phyloP scores from a whole-genome alignment of 2,329 filamentous ascomycete species.

The Pseudocercospora ulei region DNA sequence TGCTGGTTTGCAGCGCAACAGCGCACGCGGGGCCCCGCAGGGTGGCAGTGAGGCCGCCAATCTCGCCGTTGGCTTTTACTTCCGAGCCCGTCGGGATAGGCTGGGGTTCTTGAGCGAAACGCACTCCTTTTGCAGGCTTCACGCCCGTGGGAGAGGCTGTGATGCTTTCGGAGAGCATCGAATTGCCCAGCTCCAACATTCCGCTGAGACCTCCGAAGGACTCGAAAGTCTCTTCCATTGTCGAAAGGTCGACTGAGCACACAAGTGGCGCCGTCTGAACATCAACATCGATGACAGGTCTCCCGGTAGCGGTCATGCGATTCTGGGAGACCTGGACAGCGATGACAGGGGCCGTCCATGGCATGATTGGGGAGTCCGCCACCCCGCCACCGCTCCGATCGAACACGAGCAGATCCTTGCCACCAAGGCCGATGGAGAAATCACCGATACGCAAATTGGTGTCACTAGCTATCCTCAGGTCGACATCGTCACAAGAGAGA shows the following conservation, averaged over 20 bases:
- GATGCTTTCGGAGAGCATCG: slow-evolving; percentile 59
- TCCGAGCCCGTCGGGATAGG: slow-evolving; percentile 22
- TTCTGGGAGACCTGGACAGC: slow-evolving; percentile 20
- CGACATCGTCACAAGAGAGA: slow-evolving; percentile 11
- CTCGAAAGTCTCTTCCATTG: slow-evolving; percentile 73
- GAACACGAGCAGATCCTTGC: slow-evolving; percentile 24
- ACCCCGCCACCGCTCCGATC: slow-evolving; percentile 15
- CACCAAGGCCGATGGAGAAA: slow-evolving; percentile 22
- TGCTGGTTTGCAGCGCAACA: slow-evolving; percentile 63
- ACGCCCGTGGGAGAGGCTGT: slow-evolving; percentile 30
- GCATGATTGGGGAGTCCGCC: slow-evolving; percentile 16
- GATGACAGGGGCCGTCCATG: slow-evolving; percentile 23
- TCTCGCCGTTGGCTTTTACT: slow-evolving; percentile 62
- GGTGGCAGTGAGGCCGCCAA: slow-evolving; percentile 66
- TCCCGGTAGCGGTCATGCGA: slow-evolving; percentile 18
- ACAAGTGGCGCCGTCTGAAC: slow-evolving; percentile 68
- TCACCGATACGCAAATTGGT: slow-evolving; percentile 15
- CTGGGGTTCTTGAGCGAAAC: slow-evolving; percentile 44
- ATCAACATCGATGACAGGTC: slow-evolving; percentile 41
- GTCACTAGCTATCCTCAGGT: neutral
- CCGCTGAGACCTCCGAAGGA: slow-evolving; percentile 89
- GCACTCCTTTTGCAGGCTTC: slow-evolving; percentile 44
- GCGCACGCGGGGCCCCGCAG: slow-evolving; percentile 70
- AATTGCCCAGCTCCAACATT: slow-evolving; percentile 77
- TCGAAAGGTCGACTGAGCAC: slow-evolving; percentile 65